Conservation (phyloP, 139 green algal genomes). For the Zygnema circumcarinatum region DNA sequence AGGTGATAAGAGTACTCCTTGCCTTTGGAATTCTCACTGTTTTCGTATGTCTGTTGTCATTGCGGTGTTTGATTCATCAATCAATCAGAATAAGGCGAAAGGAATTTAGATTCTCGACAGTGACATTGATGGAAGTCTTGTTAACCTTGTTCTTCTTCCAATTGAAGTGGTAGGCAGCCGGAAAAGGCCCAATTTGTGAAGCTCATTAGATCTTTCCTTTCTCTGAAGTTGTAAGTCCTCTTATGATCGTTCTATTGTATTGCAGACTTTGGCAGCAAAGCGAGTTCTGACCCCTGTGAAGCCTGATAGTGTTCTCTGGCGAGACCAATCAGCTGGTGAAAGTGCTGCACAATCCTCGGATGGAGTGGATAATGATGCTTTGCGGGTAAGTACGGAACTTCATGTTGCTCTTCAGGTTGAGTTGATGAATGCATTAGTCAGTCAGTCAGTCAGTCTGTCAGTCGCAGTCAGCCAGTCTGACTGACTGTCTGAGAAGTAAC, state of each 20-base stretch:
- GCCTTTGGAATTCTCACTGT: not conserved
- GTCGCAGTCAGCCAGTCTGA: no score
- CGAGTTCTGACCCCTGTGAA: conserved; percentile 6
- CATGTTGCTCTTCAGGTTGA: not conserved
- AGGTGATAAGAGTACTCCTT: conserved; percentile 55
- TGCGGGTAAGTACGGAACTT: conserved; percentile 12
- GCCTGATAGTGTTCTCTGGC: not conserved
- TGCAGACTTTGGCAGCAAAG: conserved; percentile 18
- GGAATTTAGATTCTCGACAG: no score
- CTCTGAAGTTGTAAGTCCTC: no score
- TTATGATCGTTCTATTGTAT: conserved; percentile 8
- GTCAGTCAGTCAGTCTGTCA: no score
- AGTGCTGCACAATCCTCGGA: not conserved
- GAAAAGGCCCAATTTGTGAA: no score
- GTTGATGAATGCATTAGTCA: conserved; percentile 15
- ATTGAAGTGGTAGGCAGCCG: no score
- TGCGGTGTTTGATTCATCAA: not conserved
- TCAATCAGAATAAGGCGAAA: no score
- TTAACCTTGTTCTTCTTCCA: no score
- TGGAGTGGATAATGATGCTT: conserved; percentile 6
- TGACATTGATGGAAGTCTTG: conserved; percentile 9
- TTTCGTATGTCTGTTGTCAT: not conserved
- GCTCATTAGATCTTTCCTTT: no score
- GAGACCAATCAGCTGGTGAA: not conserved
- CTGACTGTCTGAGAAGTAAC: no score